Base-by-base conservation (phyloP, 495 filamentous ascomycete genomes). In the Apodospora peruviana region DNA sequence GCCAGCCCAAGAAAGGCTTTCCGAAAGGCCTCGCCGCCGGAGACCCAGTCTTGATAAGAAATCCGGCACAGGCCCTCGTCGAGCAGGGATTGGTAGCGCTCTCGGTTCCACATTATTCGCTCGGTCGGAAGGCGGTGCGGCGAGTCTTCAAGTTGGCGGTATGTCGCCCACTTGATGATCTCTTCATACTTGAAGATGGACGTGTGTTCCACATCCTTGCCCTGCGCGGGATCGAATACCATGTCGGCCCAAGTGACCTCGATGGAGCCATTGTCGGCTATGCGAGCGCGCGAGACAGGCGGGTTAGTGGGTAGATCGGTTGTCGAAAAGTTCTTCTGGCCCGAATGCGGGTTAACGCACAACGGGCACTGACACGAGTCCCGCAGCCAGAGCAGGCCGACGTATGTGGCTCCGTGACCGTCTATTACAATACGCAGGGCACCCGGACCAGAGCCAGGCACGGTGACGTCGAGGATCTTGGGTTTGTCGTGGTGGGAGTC, bases 301-400 rank as follows among this genome's bases (percentile, higher is more conserved):
- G 89, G 79, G 12, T 70, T 21, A 2, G 52, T 5, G 0, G 86
- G 84, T 22, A 96, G 84, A 34, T 94, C 85, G 37, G 72, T 70
- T 0, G 85, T 86, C 20, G 84, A 75, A 66, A 91, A 91, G 24
- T 76, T 80, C 65, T 91, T 91, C 60, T 97, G 91, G 46, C 81
- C 85, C 0, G 89, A 90, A 45, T 85, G 78, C 2, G 78, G 77
- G 64, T 95, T 82, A 35, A 91, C 76, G 65, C 91, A 96, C 2
- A 19, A 53, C 3, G 73, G 60, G 56, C 91, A 96, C 32, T 71
- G 56, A 63, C 91, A 97, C 34, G 77, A 58, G 60, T 97, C 91
- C 24, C 91, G 85, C 16, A 95, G 77, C 62, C 81, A 85, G 40
- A 80, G 45, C 25, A 65, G 27, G 2, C 27, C 14, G n/a, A n/a